Conservation (phyloP, 1,284 basidiomycete genomes). For the Caloboletus firmus region DNA sequence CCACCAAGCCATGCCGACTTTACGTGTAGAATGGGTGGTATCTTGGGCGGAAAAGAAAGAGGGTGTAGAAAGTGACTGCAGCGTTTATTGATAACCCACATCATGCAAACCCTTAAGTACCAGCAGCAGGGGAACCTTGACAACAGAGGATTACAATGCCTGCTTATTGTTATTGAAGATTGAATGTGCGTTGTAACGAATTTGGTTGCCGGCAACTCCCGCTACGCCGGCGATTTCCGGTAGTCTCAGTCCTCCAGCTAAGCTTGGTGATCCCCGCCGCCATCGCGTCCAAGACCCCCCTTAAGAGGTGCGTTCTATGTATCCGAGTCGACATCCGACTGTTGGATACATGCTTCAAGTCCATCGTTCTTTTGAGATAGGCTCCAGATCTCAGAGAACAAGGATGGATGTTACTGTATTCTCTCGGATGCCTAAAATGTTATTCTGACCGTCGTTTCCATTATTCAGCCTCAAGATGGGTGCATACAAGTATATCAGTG, state of each 20-base stretch:
- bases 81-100: slow-evolving; percentile 1
- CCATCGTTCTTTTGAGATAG: slow-evolving; percentile 11
- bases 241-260: neutral
- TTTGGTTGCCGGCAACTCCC: slow-evolving; percentile 26
- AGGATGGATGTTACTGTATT: slow-evolving; percentile 29
- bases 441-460: slow-evolving; percentile 21
- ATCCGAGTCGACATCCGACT: slow-evolving; percentile 1
- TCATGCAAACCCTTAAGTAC: slow-evolving; percentile 18
- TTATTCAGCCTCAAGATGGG: slow-evolving; percentile 57
- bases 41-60: neutral
- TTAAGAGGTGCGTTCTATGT: slow-evolving; percentile 33
- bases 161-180: slow-evolving; percentile 17
- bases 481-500: slow-evolving; percentile 97
- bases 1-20: slow-evolving; percentile 29
- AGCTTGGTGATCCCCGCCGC: neutral
- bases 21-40: neutral
- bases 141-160: slow-evolving; percentile 24
- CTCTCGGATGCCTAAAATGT: slow-evolving; percentile 18
- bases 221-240: slow-evolving; percentile 23
- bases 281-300: slow-evolving; percentile 18
- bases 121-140: slow-evolving; percentile 14
- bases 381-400: slow-evolving; percentile 7
- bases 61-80: neutral
- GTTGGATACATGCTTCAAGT: neutral
- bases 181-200: slow-evolving; percentile 1